Conservation (phyloP, 768 basidiomycete species). For the Lanmaoa pseudosensibilis region DNA sequence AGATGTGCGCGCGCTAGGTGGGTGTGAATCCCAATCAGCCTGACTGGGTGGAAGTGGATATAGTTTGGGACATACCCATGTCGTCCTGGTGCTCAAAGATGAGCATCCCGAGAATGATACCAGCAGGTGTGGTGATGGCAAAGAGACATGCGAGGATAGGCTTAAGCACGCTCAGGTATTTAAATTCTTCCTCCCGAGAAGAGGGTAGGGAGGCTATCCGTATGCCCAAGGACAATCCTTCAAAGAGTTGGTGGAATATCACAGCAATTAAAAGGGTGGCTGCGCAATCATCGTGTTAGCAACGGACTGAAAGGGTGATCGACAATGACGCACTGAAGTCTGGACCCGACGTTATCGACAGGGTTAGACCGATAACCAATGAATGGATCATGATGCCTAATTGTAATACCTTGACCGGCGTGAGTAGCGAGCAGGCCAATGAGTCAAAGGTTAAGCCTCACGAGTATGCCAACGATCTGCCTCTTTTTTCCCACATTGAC, state of each 20-base stretch:
- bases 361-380: constrained; percentile 74
- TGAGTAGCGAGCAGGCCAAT: neutral
- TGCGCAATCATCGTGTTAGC: constrained; percentile 24
- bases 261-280: constrained; percentile 75
- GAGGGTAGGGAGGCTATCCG: constrained; percentile 70
- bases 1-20: constrained; percentile 48
- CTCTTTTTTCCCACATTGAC: constrained; percentile 50
- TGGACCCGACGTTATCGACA: constrained; percentile 64
- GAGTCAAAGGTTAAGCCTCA: constrained; percentile 25
- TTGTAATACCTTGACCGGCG: constrained; percentile 62
- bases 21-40: neutral
- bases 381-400: constrained; percentile 85
- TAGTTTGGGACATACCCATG: constrained; percentile 19
- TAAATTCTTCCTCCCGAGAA: constrained; percentile 19
- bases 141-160: constrained; percentile 60
- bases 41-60: neutral
- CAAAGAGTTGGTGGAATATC: constrained; percentile 81
- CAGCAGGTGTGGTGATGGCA: constrained; percentile 71
- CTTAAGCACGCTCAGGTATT: constrained; percentile 40
- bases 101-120: constrained; percentile 60
- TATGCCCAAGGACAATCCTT: constrained; percentile 80
- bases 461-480: constrained; percentile 75
- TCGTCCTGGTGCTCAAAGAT: constrained; percentile 40
- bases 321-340: constrained; percentile 61
- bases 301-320: neutral